Evolutionary conservation across 2,329 filamentous ascomycete species (phyloP), one percentile per base, ranked within the genome.

Genomic region (Harringtonia lauricola): DNA sequence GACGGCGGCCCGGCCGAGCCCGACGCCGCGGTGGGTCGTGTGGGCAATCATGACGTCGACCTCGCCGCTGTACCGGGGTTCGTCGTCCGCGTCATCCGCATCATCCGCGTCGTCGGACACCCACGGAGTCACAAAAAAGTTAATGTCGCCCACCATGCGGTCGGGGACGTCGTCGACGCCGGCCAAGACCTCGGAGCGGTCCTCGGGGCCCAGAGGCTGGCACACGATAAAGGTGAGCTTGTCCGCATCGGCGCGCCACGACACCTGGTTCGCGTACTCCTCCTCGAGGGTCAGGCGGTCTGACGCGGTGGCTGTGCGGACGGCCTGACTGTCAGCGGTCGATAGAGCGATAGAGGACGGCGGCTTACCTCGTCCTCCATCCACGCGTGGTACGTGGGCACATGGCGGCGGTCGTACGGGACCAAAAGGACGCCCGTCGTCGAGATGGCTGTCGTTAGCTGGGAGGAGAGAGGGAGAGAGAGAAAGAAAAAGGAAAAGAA

Each of bases 181-280:
- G 14, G 41, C 40, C 7, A 22, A 31, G 3, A 41, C 28, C 7
- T 10, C 38, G 15, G 24, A 10, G 10, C 28, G 42, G 36, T 30
- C 47, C 9, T 33, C 29, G 4, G n/a, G 13, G 10, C 2, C 33
- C 4, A 51, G 44, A 0, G 77, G 72, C 10, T 70, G 64, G 57
- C 87, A 95, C 43, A 85, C 63, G 58, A 96, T 95, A 54, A 95
- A 96, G 0, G 90, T 96, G 48, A 96, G 62, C 64, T 96, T 96
- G 63, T 96, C 89, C 22, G 66, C 62, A 35, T 92, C 85, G 18
- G 66, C 66, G 31, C 88, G 80, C 90, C 90, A 96, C 50, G 80
- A 86, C n/a, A 66, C 65, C 61, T 95, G 90, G 80, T 95, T 96
- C 40, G 78, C 75, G 61, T 92, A 87, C 67, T 96, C 90, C 57